Evolutionary conservation across 768 basidiomycete genomes (phyloP), one percentile per base, ranked within the genome.

Genomic region (Hygrocybe coccinea): DNA sequence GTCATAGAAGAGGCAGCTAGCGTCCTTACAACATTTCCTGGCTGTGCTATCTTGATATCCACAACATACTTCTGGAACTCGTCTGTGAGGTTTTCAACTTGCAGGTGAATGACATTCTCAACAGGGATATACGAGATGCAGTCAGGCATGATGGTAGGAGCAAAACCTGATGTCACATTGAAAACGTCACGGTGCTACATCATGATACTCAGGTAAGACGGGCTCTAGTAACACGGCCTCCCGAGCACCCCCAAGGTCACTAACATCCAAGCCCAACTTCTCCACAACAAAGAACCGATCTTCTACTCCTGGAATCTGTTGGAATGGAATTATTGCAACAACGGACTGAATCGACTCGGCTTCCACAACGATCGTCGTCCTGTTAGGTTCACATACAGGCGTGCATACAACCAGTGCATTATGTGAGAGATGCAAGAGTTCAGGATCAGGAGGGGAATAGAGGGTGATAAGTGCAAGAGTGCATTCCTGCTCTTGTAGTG

Each of bases 251-350:
- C 50, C 50, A 10, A 51, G 10, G 12, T 52, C 50, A 3, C 22
- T 37, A 12, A 52, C 43, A 34, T 52, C 50, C 3, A 57, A 22
- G 11, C 56, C 56, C 11, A 35, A 12, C 22, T 57, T 57, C 35
- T 57, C 51, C 25, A 53, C 48, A 7, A 49, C 41, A 45, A 56
- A 52, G 24, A 43, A 57, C 8, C 44, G 43, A 19, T 45, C 43
- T 11, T n/a, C 22, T 36, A 15, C 33, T 2, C 41, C 48, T 29
- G 41, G 37, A 15, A 45, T 19, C 22, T 35, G 19, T 22, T 33
- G 50, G 34, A 45, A 38, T 17, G 51, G 50, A 19, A 45, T 17
- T 57, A 64, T 60, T 5, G 49, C 56, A 24, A 64, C 52, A 15
- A 60, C 61, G 0, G 59, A 37, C 9, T 33, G 38, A 6, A 64